These are phyloP conservation scores for Skeletonema potamos DNA, from an alignment of 108 stramenopile species.

Conservation along the genomic window DNA sequence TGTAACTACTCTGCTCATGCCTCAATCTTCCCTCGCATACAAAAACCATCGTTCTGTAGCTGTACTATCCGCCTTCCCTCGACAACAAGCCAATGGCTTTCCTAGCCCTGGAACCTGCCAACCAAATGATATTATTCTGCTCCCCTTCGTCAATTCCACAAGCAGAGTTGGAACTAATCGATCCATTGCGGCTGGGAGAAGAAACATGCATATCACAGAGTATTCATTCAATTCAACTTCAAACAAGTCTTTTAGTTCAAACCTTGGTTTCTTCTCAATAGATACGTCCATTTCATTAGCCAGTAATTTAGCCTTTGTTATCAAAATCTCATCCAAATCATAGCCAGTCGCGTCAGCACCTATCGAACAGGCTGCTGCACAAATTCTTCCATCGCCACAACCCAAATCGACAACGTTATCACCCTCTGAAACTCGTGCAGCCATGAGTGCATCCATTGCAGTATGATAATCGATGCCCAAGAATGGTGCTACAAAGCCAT, in stretches of 20 bases:
- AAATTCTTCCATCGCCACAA: not conserved
- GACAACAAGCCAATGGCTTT: not conserved
- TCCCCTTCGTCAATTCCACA: not conserved
- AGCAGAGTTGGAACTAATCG: not conserved
- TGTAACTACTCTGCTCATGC: not conserved
- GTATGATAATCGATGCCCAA: not conserved
- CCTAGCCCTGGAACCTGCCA: not conserved
- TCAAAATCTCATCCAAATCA: not conserved
- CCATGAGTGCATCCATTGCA: not conserved
- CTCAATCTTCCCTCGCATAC: not conserved
- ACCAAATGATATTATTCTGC: not conserved
- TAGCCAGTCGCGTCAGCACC: not conserved
- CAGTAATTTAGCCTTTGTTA: not conserved
- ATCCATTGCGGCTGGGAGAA: not conserved
- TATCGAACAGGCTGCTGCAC: not conserved
- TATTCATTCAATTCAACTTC: not conserved
- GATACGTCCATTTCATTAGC: not conserved
- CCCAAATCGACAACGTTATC: not conserved
- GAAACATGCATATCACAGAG: not conserved
- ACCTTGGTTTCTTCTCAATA: not conserved
- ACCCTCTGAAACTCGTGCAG: not conserved
- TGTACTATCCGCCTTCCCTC: not conserved
- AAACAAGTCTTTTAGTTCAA: not conserved
- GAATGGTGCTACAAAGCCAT: not conserved
- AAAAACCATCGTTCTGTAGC: slow-evolving; percentile 1